A percentile compares a stretch with the other conserved stretches of the same genome.
phyloP scores from a whole-genome alignment of 352 stramenopile genomes.

The Globisporangium rhizosaccharum region DNA sequence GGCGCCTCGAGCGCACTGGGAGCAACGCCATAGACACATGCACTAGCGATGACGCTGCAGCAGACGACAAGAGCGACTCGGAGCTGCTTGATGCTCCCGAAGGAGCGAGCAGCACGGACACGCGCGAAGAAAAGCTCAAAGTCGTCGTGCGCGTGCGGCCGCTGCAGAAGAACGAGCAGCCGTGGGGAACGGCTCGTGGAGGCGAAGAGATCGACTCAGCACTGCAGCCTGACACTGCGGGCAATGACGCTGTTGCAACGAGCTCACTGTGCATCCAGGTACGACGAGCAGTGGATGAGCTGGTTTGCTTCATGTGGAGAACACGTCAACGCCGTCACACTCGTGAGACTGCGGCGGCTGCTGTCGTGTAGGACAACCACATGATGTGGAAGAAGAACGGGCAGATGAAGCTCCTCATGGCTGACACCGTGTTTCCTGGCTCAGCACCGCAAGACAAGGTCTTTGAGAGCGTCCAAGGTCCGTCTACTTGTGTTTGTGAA shows the following conservation, averaged over 20 bases:
- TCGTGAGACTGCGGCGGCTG: neutral
- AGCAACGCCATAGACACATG: neutral
- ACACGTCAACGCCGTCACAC: neutral
- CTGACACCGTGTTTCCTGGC: constrained; percentile 45
- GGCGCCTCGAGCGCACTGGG: neutral
- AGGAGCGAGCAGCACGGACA: neutral
- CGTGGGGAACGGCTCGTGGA: constrained; percentile 20
- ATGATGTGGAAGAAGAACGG: constrained; percentile 68
- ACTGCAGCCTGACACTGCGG: neutral
- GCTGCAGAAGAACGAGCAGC: constrained; percentile 41
- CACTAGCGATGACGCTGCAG: neutral
- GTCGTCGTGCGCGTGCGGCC: constrained; percentile 56
- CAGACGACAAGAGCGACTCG: neutral
- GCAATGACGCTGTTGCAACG: neutral
- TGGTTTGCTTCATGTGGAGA: too few species aligned
- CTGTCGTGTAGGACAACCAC: constrained; percentile 25
- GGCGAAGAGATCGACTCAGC: neutral
- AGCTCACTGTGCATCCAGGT: constrained; percentile 36
- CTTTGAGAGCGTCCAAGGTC: constrained; percentile 56
- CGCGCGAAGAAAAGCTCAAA: constrained; percentile 50
- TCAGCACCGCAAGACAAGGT: constrained; percentile 31
- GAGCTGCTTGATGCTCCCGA: neutral
- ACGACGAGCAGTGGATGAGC: neutral
- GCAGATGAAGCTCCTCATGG: constrained; percentile 46
- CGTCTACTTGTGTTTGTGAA: neutral